phyloP scores from a whole-genome alignment of 179 eudicot species.

The Silene vulgaris region DNA sequence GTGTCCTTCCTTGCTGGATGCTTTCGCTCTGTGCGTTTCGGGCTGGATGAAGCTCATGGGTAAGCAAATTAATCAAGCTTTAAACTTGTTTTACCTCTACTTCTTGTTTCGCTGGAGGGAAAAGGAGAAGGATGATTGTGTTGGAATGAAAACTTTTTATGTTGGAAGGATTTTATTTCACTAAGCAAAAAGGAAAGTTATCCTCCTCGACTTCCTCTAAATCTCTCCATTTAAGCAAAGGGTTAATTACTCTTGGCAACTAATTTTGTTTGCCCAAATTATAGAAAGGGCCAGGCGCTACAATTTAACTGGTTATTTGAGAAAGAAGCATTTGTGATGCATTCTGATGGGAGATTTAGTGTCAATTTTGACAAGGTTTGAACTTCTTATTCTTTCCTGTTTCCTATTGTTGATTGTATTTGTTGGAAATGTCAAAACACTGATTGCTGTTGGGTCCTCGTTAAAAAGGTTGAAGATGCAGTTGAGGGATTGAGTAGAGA shows the following conservation, averaged over 20 bases:
- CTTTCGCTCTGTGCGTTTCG: constrained; percentile 97
- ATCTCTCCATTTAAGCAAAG: neutral
- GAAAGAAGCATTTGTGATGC: constrained; percentile 77
- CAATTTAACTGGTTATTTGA: constrained; percentile 91
- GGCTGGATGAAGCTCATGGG: constrained; percentile 99
- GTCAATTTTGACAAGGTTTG: constrained; percentile 78
- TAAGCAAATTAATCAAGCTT: constrained; percentile 32
- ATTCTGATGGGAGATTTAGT: constrained; percentile 70
- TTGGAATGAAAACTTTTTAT: neutral
- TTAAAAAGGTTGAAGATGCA: constrained; percentile 58
- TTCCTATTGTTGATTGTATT: constrained; percentile 1
- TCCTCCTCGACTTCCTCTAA: neutral
- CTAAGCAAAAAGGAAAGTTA: neutral
- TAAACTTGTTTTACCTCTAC: neutral
- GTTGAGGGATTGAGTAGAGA: constrained; percentile 77
- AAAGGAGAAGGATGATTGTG: too few species aligned
- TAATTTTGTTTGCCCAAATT: constrained; percentile 16
- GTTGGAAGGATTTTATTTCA: neutral
- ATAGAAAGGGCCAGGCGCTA: constrained; percentile 93
- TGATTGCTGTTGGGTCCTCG: constrained; percentile 4
- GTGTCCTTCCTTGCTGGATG: constrained; percentile 97
- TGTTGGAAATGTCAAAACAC: neutral
- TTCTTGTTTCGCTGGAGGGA: too few species aligned
- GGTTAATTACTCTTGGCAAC: constrained; percentile 1
- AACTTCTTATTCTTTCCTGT: constrained; percentile 9